These are phyloP conservation scores for Kwoniella shandongensis DNA, from an alignment of 768 basidiomycete species.

Conservation along the genomic window DNA sequence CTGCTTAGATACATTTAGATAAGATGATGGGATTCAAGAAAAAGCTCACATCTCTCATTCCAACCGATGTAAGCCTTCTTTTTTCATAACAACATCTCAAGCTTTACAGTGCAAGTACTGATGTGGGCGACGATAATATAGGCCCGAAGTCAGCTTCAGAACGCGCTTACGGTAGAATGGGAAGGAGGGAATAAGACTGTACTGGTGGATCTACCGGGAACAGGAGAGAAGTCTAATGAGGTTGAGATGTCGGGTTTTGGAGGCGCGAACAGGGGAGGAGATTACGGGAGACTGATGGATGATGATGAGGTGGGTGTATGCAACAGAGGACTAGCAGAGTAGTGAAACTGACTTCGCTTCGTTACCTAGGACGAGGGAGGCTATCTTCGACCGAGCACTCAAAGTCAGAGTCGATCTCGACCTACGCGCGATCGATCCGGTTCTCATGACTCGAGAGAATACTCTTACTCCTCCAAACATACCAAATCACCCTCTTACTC, in stretches of 20 bases:
- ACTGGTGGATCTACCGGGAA: conserved; percentile 36
- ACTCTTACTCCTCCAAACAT: conserved; percentile 2
- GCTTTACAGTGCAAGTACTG: too few relatives aligned
- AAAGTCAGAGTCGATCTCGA: background rate
- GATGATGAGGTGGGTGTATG: conserved; percentile 40
- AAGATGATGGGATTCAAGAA: conserved; percentile 28
- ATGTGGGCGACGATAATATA: conserved; percentile 6
- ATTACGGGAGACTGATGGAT: conserved; percentile 35
- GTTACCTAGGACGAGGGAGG: background rate
- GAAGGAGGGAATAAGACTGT: conserved; percentile 42
- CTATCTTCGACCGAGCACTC: background rate
- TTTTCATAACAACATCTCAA: background rate
- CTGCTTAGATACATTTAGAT: too few relatives aligned
- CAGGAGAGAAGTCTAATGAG: conserved; percentile 14
- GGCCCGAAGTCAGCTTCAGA: conserved; percentile 39
- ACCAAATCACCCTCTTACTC: conserved; percentile 12
- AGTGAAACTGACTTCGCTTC: background rate
- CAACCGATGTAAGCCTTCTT: conserved; percentile 25
- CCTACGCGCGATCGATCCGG: background rate
- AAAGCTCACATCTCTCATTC: conserved; percentile 28
- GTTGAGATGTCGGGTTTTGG: conserved; percentile 40
- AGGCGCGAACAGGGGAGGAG: conserved; percentile 19
- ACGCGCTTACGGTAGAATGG: conserved; percentile 50
- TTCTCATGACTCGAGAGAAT: too few relatives aligned
- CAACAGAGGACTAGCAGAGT: background rate